Base-by-base conservation (phyloP, 2,329 filamentous ascomycete species). In the Boeremia lycopersici region DNA sequence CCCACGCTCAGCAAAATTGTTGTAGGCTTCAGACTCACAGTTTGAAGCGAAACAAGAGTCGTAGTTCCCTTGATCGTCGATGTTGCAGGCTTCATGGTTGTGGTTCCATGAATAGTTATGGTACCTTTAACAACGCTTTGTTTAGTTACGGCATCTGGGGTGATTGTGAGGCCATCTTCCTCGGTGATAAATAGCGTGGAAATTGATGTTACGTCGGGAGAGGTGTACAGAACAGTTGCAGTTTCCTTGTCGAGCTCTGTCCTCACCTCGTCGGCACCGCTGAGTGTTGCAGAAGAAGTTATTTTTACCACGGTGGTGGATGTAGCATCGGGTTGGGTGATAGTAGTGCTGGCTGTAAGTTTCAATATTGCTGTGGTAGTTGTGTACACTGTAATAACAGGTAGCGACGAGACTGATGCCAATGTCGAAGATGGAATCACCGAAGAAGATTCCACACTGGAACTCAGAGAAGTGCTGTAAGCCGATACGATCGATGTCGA, bases 171-270 rank as follows among this genome's bases (percentile, higher is more conserved):
- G 8, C 60, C 64, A 26, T 57, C 59, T 13, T 65, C 50, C 35
- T 67, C 57, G 2, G 72, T 76, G 6, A 71, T 49, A 1, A 69
- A 61, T 11, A 64, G 31, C 0, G 52, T 62, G 2, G 49, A 61
- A 4, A 54, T 60, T 1, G 54, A 58, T 7, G 69, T 62, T 35
- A 67, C 66, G 28, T 68, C 63, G 3, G 67, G 67, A 31, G 60
- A 58, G 6, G 67, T 69, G 40, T 63, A 67, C 0, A 71, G 68
- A 12, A 62, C 60, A n/a, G 63, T 67, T 4, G 62, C 44, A 1
- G 69, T 73, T 4, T 59, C 59, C 43, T 69, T 65, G 6, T 48
- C 46, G 7, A 39, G 59, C 31, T 42, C 51, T 5, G 56, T 61
- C 52, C 56, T 62, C 3, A 48, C 29, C 5, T 57, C 35, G 23